A percentile compares a stretch with the other conserved stretches of the same genome.
These are phyloP conservation scores for Cryomyces minteri DNA, from an alignment of 495 filamentous ascomycete species.

Conservation along the genomic window DNA sequence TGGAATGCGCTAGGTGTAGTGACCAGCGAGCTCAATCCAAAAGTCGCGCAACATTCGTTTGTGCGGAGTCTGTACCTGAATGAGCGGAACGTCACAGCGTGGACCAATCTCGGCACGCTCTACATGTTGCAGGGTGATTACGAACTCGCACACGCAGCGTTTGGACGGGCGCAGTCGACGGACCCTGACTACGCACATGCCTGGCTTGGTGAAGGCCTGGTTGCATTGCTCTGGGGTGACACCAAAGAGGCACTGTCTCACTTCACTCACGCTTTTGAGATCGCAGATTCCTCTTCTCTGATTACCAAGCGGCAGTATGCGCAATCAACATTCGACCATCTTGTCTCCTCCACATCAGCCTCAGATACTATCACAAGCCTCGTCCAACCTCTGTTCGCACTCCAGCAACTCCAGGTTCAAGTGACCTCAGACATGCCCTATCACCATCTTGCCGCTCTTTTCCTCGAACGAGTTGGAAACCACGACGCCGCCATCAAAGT, in stretches of 20 bases:
- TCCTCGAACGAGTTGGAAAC: constrained; percentile 62
- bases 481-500: constrained; percentile 40
- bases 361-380: constrained; percentile 42
- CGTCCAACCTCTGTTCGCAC: constrained; percentile 68
- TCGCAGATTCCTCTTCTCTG: constrained; percentile 53
- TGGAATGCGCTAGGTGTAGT: constrained; percentile 93
- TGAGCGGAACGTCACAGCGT: constrained; percentile 60
- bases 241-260: constrained; percentile 55
- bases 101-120: constrained; percentile 80
- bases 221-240: constrained; percentile 60
- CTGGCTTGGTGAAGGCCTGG: constrained; percentile 83
- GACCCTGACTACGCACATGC: constrained; percentile 86
- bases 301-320: constrained; percentile 61
- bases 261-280: constrained; percentile 93
- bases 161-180: constrained; percentile 75
- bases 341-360: constrained; percentile 33
- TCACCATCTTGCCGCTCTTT: constrained; percentile 60
- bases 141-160: constrained; percentile 70
- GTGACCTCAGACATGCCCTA: constrained; percentile 45
- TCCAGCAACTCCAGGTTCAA: constrained; percentile 59
- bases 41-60: constrained; percentile 84
- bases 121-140: constrained; percentile 71
- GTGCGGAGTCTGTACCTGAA: constrained; percentile 89
- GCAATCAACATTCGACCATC: constrained; percentile 58
- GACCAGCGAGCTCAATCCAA: constrained; percentile 65